Base-by-base conservation (phyloP, 1,284 basidiomycete species). In the Sphagnurus paluster region DNA sequence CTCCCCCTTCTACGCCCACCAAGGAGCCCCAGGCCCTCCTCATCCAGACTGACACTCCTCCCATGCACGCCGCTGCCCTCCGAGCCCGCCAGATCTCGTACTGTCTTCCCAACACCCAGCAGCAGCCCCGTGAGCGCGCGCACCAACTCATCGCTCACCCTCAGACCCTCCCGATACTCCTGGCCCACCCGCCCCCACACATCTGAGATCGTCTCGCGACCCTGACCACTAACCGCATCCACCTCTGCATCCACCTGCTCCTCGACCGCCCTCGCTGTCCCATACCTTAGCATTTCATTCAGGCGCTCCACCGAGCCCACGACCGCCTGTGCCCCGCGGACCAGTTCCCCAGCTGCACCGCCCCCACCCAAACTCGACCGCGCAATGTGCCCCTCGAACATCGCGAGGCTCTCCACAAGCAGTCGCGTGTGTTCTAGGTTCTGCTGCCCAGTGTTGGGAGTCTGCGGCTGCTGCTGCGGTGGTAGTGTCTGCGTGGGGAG, bases 161-260 rank as follows among this genome's bases (percentile, higher is more conserved):
- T 71, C 50, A 87, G 54, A 39, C 78, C 76, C 46, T 91, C 88
- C 29, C 87, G 66, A 57, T 82, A 85, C 48, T 90, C 87, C 3
- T 72, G 74, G 0, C 84, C 83, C 8, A 90, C 76, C 39, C 71
- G 66, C 43, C 76, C 70, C 86, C 86, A 90, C 17, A 88, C 64
- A 45, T 80, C 79, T 74, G 19, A 79, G 58, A 36, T 76, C 71
- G 42, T 50, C 40, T 6, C 40, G 21, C 44, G 50, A 24, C 53
- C 62, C 14, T 59, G 58, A 11, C 38, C 50, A 26, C 6, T 70
- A 21, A 56, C 58, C 2, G 74, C 78, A 13, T 75, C 75, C 1
- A 90, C 78, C 58, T 90, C 87, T 0, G 82, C 78, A 34, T 85
- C 78, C 39, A 91, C 84, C 62, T 88, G 84, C 41, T 77, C 72